Conservation (phyloP, 805 yeast genomes). For the Lachancea sp. region DNA sequence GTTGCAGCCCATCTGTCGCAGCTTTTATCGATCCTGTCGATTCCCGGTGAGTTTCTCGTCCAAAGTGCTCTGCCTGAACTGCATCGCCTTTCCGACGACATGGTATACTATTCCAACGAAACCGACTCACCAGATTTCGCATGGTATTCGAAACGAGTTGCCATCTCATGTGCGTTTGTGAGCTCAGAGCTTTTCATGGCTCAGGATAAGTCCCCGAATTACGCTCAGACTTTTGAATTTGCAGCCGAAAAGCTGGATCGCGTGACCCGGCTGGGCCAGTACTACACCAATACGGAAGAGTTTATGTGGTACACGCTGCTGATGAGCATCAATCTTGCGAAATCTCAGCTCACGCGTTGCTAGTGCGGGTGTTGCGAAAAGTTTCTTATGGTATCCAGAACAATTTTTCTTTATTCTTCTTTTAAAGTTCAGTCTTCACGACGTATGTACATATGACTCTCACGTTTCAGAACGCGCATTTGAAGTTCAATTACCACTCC, state of each 20-base stretch:
- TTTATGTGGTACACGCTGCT: constrained; percentile 68
- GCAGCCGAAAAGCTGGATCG: constrained; percentile 53
- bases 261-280: constrained; percentile 49
- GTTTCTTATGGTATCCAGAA: too few relatives aligned
- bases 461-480: too few relatives aligned
- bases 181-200: constrained; percentile 75
- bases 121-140: constrained; percentile 64
- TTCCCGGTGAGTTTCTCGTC: constrained; percentile 53
- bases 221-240: constrained; percentile 53
- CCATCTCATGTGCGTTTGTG: constrained; percentile 63
- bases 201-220: constrained; percentile 57
- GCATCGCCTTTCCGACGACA: constrained; percentile 73
- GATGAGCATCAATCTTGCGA: constrained; percentile 56
- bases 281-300: constrained; percentile 62
- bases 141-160: constrained; percentile 86
- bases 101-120: constrained; percentile 76
- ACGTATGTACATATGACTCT: constrained; percentile 3
- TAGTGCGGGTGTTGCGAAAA: too few relatives aligned
- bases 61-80: constrained; percentile 57
- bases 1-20: constrained; percentile 32
- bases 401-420: too few relatives aligned
- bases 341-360: constrained; percentile 56
- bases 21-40: constrained; percentile 49
- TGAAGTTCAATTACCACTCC: too few relatives aligned
- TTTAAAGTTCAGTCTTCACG: background rate